phyloP scores from a whole-genome alignment of 768 basidiomycete genomes.

The Boletus vermiculosoides region DNA sequence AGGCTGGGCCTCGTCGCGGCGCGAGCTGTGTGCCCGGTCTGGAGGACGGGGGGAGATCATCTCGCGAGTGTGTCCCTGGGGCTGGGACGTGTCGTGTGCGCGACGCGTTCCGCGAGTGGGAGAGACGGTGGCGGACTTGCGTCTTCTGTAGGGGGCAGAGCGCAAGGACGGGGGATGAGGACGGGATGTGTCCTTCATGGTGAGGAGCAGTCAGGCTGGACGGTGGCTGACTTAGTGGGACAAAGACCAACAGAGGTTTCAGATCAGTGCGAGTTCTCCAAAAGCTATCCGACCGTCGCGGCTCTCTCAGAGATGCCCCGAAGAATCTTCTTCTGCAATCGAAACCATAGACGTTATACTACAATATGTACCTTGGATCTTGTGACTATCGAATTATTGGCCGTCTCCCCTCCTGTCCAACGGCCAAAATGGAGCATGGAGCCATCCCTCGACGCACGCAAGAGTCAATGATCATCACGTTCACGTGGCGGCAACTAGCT shows the following conservation, averaged over 20 bases:
- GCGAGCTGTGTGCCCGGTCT: conserved; percentile 9
- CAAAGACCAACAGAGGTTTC: conserved; percentile 6
- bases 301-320: neutral
- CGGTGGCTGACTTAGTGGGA: conserved; percentile 19
- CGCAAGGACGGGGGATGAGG: conserved; percentile 11
- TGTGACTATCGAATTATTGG: neutral
- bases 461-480: neutral
- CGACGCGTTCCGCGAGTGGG: conserved; percentile 14
- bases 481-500: neutral
- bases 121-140: conserved; percentile 5
- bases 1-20: conserved; percentile 7
- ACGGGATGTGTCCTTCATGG: conserved; percentile 28
- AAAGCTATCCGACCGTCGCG: conserved; percentile 10
- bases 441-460: neutral
- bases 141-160: conserved; percentile 22
- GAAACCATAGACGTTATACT: neutral
- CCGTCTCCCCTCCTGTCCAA: neutral
- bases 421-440: neutral
- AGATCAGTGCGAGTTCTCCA: neutral
- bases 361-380: neutral
- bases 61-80: conserved; percentile 3
- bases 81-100: conserved; percentile 9
- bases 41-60: neutral
- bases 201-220: conserved; percentile 7
- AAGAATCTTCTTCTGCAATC: neutral